Conservation (phyloP, 768 basidiomycete species). For the Kwoniella sp. region DNA sequence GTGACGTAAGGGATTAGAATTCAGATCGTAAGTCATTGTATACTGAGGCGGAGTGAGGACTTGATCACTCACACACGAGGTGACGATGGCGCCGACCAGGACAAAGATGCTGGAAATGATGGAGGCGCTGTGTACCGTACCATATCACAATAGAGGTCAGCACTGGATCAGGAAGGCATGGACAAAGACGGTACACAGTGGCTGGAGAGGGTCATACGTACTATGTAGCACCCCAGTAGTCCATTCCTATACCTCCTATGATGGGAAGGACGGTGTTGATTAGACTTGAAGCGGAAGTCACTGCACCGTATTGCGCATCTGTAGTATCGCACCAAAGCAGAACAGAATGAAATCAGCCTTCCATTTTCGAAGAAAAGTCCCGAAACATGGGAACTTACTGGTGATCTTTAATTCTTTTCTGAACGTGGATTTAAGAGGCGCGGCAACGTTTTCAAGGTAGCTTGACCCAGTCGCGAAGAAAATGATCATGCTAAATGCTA, state of each 20-base stretch:
- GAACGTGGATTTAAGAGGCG: conserved; percentile 42
- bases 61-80: conserved; percentile 30
- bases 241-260: conserved; percentile 52
- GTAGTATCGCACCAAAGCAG: not conserved
- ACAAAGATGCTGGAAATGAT: conserved; percentile 46
- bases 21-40: too few relatives aligned
- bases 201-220: conserved; percentile 13
- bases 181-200: conserved; percentile 6
- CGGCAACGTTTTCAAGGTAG: conserved; percentile 28
- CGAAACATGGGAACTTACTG: conserved; percentile 29
- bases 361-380: not conserved
- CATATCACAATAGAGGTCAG: too few relatives aligned
- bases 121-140: conserved; percentile 25
- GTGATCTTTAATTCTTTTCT: conserved; percentile 37
- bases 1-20: too few relatives aligned
- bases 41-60: too few relatives aligned
- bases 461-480: conserved; percentile 42
- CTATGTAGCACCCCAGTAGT: conserved; percentile 53
- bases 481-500: conserved; percentile 44
- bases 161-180: too few relatives aligned
- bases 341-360: not conserved
- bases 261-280: conserved; percentile 54
- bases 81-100: conserved; percentile 42
- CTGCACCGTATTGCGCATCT: conserved; percentile 52
- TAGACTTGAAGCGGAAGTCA: conserved; percentile 46